Percentiles rank a stretch among this genome's conserved stretches.
These are phyloP conservation scores for Pichia kudriavzevii DNA, from an alignment of 1,139 yeast species.

Conservation along the genomic window DNA sequence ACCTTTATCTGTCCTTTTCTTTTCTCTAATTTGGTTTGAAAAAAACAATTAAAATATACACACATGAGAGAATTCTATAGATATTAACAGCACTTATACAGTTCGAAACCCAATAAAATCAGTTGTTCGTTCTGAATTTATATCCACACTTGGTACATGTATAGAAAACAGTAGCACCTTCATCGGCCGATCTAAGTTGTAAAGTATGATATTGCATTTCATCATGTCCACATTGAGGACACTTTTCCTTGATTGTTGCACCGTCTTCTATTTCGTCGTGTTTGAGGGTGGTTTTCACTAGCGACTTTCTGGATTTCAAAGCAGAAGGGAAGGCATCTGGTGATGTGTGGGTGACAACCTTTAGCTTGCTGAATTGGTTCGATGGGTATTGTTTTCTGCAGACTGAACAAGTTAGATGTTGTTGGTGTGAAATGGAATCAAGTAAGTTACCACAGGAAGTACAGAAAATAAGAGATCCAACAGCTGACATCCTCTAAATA, in stretches of 20 bases:
- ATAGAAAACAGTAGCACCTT: conserved; percentile 94
- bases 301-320: conserved; percentile 71
- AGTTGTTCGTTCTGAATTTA: conserved; percentile 89
- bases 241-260: conserved; percentile 91
- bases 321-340: conserved; percentile 91
- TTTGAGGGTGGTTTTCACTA: conserved; percentile 77
- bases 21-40: not conserved
- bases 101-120: conserved; percentile 9
- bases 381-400: conserved; percentile 58
- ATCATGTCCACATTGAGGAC: conserved; percentile 96
- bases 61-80: too few species aligned
- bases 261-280: conserved; percentile 84
- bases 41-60: not conserved
- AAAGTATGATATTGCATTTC: conserved; percentile 97
- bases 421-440: conserved; percentile 53
- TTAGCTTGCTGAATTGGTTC: conserved; percentile 60
- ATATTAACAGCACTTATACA: too few species aligned
- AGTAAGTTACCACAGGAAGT: conserved; percentile 87
- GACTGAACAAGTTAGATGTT: conserved; percentile 28
- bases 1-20: not conserved
- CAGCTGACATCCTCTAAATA: conserved; percentile 67
- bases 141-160: conserved; percentile 92
- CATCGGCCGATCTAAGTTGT: conserved; percentile 96
- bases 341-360: conserved; percentile 80
- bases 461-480: conserved; percentile 91